Base-by-base conservation (phyloP, 805 yeast genomes). In the Candida schatavii region DNA sequence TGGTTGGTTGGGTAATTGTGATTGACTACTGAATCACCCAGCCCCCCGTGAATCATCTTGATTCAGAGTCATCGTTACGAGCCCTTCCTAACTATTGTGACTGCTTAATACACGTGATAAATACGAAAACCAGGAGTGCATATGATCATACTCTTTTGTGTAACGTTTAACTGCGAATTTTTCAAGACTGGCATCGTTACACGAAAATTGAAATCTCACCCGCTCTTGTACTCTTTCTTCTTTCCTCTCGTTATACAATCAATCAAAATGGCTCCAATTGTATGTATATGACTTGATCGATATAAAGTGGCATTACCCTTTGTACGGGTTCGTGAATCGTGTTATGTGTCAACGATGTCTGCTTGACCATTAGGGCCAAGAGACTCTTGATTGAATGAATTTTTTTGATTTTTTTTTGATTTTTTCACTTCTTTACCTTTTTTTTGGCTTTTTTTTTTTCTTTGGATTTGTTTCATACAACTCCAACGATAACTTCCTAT, bases 231-330 rank as follows among this genome's bases (percentile, higher is more conserved):
- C 36, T 27, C 37, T 3, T 35, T 31, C 36, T 41, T 42, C 33
- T 32, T 21, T 35, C 30, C 40, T 37, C 38, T 37, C 39, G 20
- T 39, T 28, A 35, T 40, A 28, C 42, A 43, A 42, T 32, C 37
- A 50, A 51, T 54, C 56, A 71, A 59, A 78, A 85, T 86, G 95
- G 95, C 95, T 82, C 95, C 95, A 83, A 84, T 82, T 74, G 93
- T 85, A 85, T 74, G 93, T 85, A 67, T 52, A 54, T n/a, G n/a
- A n/a, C 43, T 52, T 35, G 46, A 56, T 51, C 49, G 48, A 46
- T 59, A 68, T 71, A 28, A 37, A 34, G 40, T 28, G 28, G 40
- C 40, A 37, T 68, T 64, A 65, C 59, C 64, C 62, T 55, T 51
- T 44, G 62, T 40, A 56, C 66, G 69, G 68, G 67, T 55, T 54